phyloP scores from a whole-genome alignment of 495 filamentous ascomycete species.

The Beverwykella pulmonaria region DNA sequence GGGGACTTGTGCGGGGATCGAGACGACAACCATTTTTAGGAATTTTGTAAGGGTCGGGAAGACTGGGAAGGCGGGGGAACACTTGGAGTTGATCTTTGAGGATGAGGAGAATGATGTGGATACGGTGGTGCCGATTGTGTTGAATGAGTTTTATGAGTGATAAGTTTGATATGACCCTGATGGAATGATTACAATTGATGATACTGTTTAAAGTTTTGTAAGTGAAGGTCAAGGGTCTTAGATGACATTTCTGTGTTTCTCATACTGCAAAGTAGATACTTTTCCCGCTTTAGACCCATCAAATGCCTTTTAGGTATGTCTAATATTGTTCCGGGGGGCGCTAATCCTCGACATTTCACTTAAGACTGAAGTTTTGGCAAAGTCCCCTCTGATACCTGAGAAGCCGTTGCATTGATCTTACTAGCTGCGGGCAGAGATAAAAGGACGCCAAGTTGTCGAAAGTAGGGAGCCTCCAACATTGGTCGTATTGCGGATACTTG shows the following conservation, averaged over 20 bases:
- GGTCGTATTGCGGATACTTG: neutral
- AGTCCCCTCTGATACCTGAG: neutral
- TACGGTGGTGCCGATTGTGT: neutral
- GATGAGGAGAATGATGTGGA: neutral
- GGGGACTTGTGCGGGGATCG: conserved; percentile 14
- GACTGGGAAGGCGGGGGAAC: conserved; percentile 4
- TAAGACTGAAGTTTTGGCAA: neutral
- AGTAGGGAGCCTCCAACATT: neutral
- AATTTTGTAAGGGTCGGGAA: conserved; percentile 4
- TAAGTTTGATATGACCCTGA: no score
- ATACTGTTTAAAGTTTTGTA: no score
- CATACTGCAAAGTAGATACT: no score
- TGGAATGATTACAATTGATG: no score
- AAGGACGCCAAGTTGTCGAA: neutral
- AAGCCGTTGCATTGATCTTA: neutral
- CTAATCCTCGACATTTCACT: neutral
- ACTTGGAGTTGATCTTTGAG: conserved; percentile 14
- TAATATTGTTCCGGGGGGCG: neutral
- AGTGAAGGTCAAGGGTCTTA: no score
- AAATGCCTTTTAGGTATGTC: neutral
- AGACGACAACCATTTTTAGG: conserved; percentile 8
- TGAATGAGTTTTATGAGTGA: conserved; percentile 5
- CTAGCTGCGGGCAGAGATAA: neutral
- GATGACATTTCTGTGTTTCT: no score
- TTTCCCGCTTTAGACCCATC: no score